Base-by-base conservation (phyloP, 345 rosid genomes). In the Eucalyptus camaldulensis region DNA sequence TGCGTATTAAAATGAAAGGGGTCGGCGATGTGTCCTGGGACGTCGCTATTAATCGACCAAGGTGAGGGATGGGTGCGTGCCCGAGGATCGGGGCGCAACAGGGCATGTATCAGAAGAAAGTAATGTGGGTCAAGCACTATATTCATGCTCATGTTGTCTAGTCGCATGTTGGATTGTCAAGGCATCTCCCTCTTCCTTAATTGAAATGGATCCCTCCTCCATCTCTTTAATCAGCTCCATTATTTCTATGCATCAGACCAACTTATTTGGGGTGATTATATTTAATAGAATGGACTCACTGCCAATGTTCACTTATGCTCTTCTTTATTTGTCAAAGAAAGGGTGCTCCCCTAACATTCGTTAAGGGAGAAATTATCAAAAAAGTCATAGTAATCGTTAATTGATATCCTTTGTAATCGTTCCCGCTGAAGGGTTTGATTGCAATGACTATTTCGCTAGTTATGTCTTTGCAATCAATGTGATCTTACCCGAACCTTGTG, bases 1-100 rank as follows among this genome's bases (percentile, higher is more conserved):
- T 49, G 5, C 11, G 50, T 49, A 12, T 49, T 49, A 49, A 49
- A 49, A 49, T 49, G 50, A 49, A 49, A 49, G 6, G 49, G 50
- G 50, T 49, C 0, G 6, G 15, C 5, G 50, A 49, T 49, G 15
- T 13, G 1, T 49, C 15, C 1, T 49, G 6, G 1, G 50, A 49
- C 6, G 50, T 49, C 6, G 1, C 50, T 49, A 49, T 49, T 49
- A 49, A 49, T 49, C 15, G 6, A 49, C 15, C 13, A 49, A 49
- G 1, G 6, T 49, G 15, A 49, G 50, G 14, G 49, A 49, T 49
- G 14, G 2, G 2, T 49, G 49, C 5, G 49, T 49, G 49, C 50
- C 6, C 15, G 50, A 49, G 15, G 15, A 49, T 49, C 0, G 2
- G 50, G 15, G 6, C 14, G 2, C 2, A 6, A 49, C 50, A 13